phyloP scores from a whole-genome alignment of 2,329 filamentous ascomycete species.

The Aspergillus sp. region DNA sequence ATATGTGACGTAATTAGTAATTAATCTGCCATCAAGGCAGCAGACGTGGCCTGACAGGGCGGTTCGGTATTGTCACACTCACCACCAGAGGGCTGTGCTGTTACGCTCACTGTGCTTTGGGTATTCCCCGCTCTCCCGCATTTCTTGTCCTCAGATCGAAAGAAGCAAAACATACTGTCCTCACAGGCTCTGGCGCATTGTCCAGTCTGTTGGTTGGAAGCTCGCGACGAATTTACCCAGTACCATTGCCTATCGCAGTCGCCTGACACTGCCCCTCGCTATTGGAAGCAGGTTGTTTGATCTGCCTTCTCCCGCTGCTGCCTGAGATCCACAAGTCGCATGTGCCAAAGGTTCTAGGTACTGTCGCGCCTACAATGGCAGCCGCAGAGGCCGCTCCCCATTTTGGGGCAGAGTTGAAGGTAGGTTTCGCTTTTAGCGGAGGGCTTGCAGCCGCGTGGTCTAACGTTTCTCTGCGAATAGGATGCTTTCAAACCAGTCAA shows the following conservation, averaged over 20 bases:
- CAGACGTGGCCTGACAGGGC: slow-evolving; percentile 19
- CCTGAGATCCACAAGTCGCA: slow-evolving; percentile 17
- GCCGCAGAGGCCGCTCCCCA: slow-evolving; percentile 79
- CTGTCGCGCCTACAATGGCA: slow-evolving; percentile 59
- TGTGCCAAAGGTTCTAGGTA: slow-evolving; percentile 22
- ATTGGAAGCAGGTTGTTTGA: background rate
- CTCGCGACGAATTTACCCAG: background rate
- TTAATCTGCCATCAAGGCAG: slow-evolving; percentile 2
- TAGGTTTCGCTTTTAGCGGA: slow-evolving; percentile 34
- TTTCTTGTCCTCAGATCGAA: slow-evolving; percentile 6
- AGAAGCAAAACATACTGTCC: slow-evolving; percentile 6
- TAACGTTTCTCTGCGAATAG: slow-evolving; percentile 48
- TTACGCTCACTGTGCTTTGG: slow-evolving; percentile 11
- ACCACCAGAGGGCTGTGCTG: background rate
- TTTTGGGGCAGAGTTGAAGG: slow-evolving; percentile 94
- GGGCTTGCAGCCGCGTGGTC: slow-evolving; percentile 15
- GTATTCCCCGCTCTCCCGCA: slow-evolving; percentile 25
- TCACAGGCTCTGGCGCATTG: slow-evolving; percentile 5
- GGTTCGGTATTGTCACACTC: slow-evolving; percentile 29
- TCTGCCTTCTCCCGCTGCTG: slow-evolving; percentile 1
- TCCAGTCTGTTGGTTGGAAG: background rate
- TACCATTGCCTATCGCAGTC: background rate
- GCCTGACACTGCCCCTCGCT: background rate
- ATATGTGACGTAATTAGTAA: slow-evolving; percentile 12
- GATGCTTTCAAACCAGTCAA: slow-evolving; percentile 97